Evolutionary conservation across 139 green algal species (phyloP).

Genomic region (Chlorella sorokiniana): DNA sequence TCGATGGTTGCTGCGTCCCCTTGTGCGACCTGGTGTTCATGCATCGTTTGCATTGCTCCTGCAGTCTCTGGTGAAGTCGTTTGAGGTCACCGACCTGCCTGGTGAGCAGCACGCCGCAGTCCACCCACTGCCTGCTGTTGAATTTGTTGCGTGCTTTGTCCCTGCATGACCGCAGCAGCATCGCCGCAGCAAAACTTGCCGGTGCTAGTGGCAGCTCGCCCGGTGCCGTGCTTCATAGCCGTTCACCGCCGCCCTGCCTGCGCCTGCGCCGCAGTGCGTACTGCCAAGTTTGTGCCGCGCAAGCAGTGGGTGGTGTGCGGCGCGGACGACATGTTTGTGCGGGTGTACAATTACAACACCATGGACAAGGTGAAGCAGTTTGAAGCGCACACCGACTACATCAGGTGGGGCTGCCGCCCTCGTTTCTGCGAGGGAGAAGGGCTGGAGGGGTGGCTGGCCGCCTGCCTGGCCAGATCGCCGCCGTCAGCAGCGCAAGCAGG

Average conservation of each 20-base stretch:
- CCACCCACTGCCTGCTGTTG: not conserved
- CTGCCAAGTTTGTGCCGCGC: constrained; percentile 94
- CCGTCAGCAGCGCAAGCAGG: too few relatives aligned
- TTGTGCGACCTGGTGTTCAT: not conserved
- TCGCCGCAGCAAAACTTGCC: too few relatives aligned
- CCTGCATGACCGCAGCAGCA: too few relatives aligned
- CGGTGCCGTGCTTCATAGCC: not conserved
- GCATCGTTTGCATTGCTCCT: not conserved
- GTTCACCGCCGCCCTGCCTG: not conserved
- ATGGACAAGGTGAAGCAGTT: constrained; percentile 97
- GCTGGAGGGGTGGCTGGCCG: not conserved
- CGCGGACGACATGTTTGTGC: constrained; percentile 97
- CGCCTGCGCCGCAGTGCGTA: constrained; percentile 71
- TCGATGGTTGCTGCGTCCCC: not conserved
- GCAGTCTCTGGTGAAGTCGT: constrained; percentile 96
- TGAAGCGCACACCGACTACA: constrained; percentile 99
- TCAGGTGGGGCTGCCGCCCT: constrained; percentile 58
- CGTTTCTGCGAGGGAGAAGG: not conserved
- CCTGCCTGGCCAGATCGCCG: too few relatives aligned
- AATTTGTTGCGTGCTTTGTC: too few relatives aligned
- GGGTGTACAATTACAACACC: constrained; percentile 99
- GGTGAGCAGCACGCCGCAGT: constrained; percentile 36
- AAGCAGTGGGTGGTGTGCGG: constrained; percentile 98
- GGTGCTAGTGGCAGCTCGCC: too few relatives aligned
- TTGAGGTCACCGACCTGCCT: constrained; percentile 96